Conservation (phyloP, 768 basidiomycete species). For the Hortiboletus flavorubellus region DNA sequence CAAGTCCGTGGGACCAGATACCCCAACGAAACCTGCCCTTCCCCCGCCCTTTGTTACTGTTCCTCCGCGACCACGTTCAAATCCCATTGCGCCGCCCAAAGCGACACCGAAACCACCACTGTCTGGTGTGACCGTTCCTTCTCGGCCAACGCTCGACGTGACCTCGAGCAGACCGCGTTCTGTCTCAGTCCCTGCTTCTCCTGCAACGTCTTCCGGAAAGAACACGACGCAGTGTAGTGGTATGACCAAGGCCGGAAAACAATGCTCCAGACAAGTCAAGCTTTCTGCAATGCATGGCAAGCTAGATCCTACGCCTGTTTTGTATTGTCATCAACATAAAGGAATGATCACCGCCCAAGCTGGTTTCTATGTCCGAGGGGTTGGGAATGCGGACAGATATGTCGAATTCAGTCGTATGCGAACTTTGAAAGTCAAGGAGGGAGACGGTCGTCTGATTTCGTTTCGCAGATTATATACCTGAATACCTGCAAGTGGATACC, state of each 20-base stretch:
- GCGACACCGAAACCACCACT: background rate
- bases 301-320: slow-evolving; percentile 27
- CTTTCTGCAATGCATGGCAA: slow-evolving; percentile 27
- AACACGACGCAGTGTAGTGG: slow-evolving; percentile 53
- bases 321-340: slow-evolving; percentile 66
- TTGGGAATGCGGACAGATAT: slow-evolving; percentile 38
- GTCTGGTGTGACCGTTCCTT: background rate
- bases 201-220: slow-evolving; percentile 17
- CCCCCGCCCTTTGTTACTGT: slow-evolving; percentile 15
- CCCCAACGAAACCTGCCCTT: slow-evolving; percentile 15
- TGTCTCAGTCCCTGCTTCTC: slow-evolving; percentile 17
- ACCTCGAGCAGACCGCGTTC: slow-evolving; percentile 22
- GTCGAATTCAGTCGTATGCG: slow-evolving; percentile 55
- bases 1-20: slow-evolving; percentile 14
- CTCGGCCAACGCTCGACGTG: slow-evolving; percentile 11
- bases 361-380: slow-evolving; percentile 57
- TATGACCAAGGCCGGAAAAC: slow-evolving; percentile 60
- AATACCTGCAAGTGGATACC: slow-evolving; percentile 59
- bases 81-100: slow-evolving; percentile 17
- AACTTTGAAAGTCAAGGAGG: background rate
- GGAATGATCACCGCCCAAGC: slow-evolving; percentile 44
- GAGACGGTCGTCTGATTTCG: slow-evolving; percentile 6
- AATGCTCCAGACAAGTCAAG: slow-evolving; percentile 60
- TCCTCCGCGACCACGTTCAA: slow-evolving; percentile 36
- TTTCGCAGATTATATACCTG: slow-evolving; percentile 62